These are phyloP conservation scores for Fusarium globosum DNA, from an alignment of 2,329 filamentous ascomycete species.

Conservation along the genomic window DNA sequence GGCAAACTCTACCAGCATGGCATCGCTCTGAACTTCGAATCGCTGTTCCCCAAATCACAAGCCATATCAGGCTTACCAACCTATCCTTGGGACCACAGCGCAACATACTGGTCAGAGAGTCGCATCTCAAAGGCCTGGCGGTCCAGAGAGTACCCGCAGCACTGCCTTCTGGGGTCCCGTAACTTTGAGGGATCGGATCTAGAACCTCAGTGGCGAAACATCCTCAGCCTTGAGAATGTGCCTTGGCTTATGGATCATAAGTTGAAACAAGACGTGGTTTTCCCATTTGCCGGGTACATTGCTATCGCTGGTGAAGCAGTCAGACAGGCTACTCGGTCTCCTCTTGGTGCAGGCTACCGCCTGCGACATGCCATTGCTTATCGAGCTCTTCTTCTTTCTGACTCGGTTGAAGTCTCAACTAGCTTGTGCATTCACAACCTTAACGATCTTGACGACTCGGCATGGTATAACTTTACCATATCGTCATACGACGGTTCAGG, in stretches of 20 bases:
- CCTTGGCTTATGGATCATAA: conserved; percentile 56
- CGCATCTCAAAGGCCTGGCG: conserved; percentile 46
- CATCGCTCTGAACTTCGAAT: background rate
- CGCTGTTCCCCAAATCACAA: conserved; percentile 40
- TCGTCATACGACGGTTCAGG: conserved; percentile 9
- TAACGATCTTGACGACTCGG: conserved; percentile 15
- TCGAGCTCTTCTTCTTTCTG: background rate
- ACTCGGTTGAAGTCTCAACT: conserved; percentile 13
- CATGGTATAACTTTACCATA: conserved; percentile 23
- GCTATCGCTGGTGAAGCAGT: conserved; percentile 58
- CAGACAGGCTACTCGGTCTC: background rate
- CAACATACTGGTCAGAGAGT: conserved; percentile 50
- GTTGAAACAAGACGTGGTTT: conserved; percentile 42
- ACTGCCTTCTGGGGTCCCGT: conserved; percentile 54
- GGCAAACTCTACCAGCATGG: conserved; percentile 8
- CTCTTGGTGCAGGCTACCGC: background rate
- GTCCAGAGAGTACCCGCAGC: conserved; percentile 45
- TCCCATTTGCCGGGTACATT: conserved; percentile 43
- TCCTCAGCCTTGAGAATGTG: conserved; percentile 38
- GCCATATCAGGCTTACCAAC: conserved; percentile 46
- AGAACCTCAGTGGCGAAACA: conserved; percentile 44
- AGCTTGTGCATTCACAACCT: conserved; percentile 1
- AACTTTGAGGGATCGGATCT: conserved; percentile 33
- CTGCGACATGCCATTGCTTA: conserved; percentile 11
- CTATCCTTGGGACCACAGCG: conserved; percentile 54